Evolutionary conservation across 805 yeast genomes (phyloP).

Genomic region (Teunomyces funiuensis): DNA sequence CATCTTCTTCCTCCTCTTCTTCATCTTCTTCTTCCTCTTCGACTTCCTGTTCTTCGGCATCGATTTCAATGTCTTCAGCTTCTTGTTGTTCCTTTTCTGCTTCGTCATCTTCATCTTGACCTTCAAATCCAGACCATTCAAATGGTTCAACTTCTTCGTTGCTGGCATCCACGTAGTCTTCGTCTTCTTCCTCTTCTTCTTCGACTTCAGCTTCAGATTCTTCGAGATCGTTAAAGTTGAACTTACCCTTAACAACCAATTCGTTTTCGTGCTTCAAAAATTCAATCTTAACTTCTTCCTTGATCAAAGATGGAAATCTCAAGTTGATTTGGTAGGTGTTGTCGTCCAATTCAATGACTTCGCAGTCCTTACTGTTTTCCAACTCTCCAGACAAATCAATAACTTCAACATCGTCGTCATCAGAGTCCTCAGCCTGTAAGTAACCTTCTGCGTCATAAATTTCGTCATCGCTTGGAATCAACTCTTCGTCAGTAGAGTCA

Average conservation of each 20-base stretch:
- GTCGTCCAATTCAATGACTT: conserved; percentile 38
- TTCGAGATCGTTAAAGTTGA: conserved; percentile 27
- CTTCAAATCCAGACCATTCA: conserved; percentile 13
- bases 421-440: conserved; percentile 21
- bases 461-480: conserved; percentile 21
- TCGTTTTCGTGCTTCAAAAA: conserved; percentile 42
- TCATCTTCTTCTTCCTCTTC: conserved; percentile 12
- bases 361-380: conserved; percentile 44
- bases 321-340: conserved; percentile 39
- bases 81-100: conserved; percentile 9
- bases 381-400: conserved; percentile 44
- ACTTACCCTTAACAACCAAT: conserved; percentile 40
- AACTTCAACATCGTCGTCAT: conserved; percentile 31
- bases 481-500: conserved; percentile 41
- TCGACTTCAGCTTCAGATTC: conserved; percentile 21
- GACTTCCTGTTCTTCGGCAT: conserved; percentile 10
- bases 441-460: conserved; percentile 16
- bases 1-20: conserved; percentile 18
- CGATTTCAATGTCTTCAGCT: conserved; percentile 1
- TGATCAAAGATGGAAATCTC: conserved; percentile 41
- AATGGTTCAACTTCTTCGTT: conserved; percentile 10
- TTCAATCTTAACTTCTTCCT: conserved; percentile 40
- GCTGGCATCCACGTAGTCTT: conserved; percentile 9
- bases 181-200: conserved; percentile 15
- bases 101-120: conserved; percentile 16